phyloP scores from a whole-genome alignment of 768 basidiomycete genomes.

The Pisolithus sp. region DNA sequence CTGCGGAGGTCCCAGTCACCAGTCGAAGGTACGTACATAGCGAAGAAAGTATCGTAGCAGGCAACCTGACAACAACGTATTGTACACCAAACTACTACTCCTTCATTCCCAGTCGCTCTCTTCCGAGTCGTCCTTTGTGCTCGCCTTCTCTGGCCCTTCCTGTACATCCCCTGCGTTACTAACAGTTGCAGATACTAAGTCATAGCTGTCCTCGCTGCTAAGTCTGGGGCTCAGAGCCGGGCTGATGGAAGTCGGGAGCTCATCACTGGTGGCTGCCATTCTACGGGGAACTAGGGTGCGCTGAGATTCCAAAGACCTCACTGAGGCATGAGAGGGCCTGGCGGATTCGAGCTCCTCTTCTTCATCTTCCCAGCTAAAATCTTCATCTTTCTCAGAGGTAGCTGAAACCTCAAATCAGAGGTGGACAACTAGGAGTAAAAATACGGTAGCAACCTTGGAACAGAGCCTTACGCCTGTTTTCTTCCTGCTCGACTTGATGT shows the following conservation, averaged over 20 bases:
- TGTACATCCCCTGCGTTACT: slow-evolving; percentile 33
- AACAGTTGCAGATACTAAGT: slow-evolving; percentile 52
- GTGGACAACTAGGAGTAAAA: background rate
- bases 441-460: slow-evolving; percentile 49
- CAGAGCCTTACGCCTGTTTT: slow-evolving; percentile 70
- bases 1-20: too few species aligned
- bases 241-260: slow-evolving; percentile 29
- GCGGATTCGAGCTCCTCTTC: slow-evolving; percentile 58
- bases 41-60: too few species aligned
- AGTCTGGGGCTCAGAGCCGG: slow-evolving; percentile 42
- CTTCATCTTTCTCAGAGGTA: slow-evolving; percentile 69
- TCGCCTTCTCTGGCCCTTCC: slow-evolving; percentile 19
- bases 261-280: slow-evolving; percentile 13
- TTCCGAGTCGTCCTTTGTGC: slow-evolving; percentile 33
- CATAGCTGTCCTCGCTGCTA: slow-evolving; percentile 63
- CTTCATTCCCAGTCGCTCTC: slow-evolving; percentile 57
- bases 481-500: slow-evolving; percentile 73
- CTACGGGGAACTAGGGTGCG: slow-evolving; percentile 21
- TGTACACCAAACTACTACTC: background rate
- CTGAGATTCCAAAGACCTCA: slow-evolving; percentile 13
- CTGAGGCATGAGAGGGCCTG: slow-evolving; percentile 3
- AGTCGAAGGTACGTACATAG: too few species aligned
- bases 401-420: slow-evolving; percentile 29
- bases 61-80: background rate
- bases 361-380: slow-evolving; percentile 89